Base-by-base conservation (phyloP, 768 basidiomycete species). In the Chalciporus pseudorubinellus region DNA sequence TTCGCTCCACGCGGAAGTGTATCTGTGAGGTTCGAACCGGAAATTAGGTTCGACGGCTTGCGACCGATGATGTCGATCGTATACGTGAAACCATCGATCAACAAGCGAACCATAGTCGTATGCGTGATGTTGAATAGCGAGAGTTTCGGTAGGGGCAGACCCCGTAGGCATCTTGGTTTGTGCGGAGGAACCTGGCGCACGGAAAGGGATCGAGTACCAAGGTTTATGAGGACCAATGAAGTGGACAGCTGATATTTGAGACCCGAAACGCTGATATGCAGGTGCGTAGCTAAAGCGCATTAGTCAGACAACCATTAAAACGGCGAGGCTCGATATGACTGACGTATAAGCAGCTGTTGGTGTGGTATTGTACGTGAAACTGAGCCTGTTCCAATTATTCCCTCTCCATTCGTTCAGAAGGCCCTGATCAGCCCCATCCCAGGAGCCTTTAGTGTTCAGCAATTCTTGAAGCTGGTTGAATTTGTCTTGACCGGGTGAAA, bases 371-470 rank as follows among this genome's bases (percentile, higher is more conserved):
- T 97, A 99, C 38, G 86, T 92, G 72, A 98, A 99, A 67, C 93
- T 93, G 59, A 99, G 84, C 60, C 93, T 80, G 61, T 97, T 83
- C 97, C 97, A 99, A 64, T 90, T 69, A 18, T 68, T 69, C 28
- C 86, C 84, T 58, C 89, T 77, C 94, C 94, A 98, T 74, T 98
- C 95, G 62, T 98, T 98, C 58, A 98, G 78, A 55, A 98, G 74
- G 14, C 97, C 97, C 69, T 99, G 97, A 72, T 99, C 97, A n/a
- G 93, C 97, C 9, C 97, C 97, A 63, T 98, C 95, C 87, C 95
- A 98, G 40, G 85, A 87, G 14, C 94, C 95, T 60, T 86, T 87
- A 16, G 82, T 72, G 55, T 83, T 81, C 54, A 94, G 76, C 50
- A 97, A 77, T 14, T 78, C 71, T 54, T 76, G 78, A 51, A 98